Evolutionary conservation across 805 yeast genomes (phyloP), one percentile per base, ranked within the genome.

Genomic region (Komagataella populi): DNA sequence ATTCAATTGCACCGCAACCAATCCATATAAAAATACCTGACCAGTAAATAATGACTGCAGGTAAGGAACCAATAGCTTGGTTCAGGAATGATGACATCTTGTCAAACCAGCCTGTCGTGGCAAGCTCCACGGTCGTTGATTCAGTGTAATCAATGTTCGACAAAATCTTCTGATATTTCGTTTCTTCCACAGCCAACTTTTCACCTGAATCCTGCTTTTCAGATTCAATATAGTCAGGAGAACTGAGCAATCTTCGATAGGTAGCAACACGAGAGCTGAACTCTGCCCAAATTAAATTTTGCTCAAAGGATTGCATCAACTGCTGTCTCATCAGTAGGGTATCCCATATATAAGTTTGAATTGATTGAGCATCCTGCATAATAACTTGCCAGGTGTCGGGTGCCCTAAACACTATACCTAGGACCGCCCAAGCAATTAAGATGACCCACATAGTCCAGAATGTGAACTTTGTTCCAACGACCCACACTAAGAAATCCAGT

Each of bases 341-440:
- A 53, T 69, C 71, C 68, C 71, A 69, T 30, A 66, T 52, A 53
- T 69, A 69, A 50, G 67, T 55, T 54, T 68, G 72, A 48, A 69
- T 64, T 1, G 72, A 67, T 52, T 67, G 69, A 20, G 70, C 71
- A 56, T 69, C 72, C 54, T 69, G 70, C 70, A 69, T 69, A 4
- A 65, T 65, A 44, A 69, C 68, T 56, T 69, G 72, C 73, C 73
- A 69, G 39, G 39, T 30, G 14, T 30, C 14, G 4, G 39, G 39
- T 30, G 39, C 39, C 14, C 10, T 5, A 2, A 30, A 30, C 4
- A 30, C 39, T 4, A 30, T 30, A 30, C 39, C 39, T 10, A 30
- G 10, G n/a, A 30, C 39, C 1, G 14, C 39, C 39, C 39, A 30
- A 30, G 39, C 39, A 30, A 30, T 30, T n/a, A 30, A n/a, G n/a